These are phyloP conservation scores for Vitis hybrid DNA, from an alignment of 177 flowering plant genomes.

Conservation along the genomic window DNA sequence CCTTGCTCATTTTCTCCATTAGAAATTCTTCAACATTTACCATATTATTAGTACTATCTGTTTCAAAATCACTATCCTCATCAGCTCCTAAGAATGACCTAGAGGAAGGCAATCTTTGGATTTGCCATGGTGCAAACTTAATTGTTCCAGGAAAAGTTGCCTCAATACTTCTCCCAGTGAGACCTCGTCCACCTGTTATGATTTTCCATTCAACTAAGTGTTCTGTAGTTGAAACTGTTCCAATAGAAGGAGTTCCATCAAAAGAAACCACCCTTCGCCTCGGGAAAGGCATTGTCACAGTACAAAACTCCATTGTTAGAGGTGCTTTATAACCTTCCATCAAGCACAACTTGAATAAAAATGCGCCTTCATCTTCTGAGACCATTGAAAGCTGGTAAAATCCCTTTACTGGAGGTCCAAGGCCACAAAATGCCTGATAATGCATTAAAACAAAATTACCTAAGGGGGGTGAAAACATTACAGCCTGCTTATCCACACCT, in stretches of 20 bases:
- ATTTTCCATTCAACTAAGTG: constrained; percentile 96
- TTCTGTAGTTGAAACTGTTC: constrained; percentile 76
- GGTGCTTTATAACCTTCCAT: constrained; percentile 92
- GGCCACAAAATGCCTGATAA: constrained; percentile 67
- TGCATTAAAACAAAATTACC: constrained; percentile 90
- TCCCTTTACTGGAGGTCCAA: constrained; percentile 93
- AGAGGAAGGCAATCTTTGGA: constrained; percentile 41
- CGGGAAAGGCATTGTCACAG: constrained; percentile 92
- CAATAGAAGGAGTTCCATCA: constrained; percentile 94
- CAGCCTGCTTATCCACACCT: constrained; percentile 79
- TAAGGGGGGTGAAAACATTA: constrained; percentile 90
- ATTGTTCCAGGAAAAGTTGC: constrained; percentile 96
- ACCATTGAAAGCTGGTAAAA: constrained; percentile 99
- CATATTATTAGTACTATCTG: constrained; percentile 57
- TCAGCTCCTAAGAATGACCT: constrained; percentile 45
- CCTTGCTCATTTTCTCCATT: constrained; percentile 85
- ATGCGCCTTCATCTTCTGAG: constrained; percentile 98
- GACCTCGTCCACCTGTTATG: constrained; percentile 67
- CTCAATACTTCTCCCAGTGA: constrained; percentile 83
- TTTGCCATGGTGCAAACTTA: constrained; percentile 75
- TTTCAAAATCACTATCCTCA: constrained; percentile 84
- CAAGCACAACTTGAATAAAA: constrained; percentile 77
- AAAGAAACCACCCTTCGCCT: constrained; percentile 77
- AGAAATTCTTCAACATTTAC: constrained; percentile 77
- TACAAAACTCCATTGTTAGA: constrained; percentile 82